These are phyloP conservation scores for Verticillium tricorpus DNA, from an alignment of 2,329 filamentous ascomycete species.

Conservation along the genomic window DNA sequence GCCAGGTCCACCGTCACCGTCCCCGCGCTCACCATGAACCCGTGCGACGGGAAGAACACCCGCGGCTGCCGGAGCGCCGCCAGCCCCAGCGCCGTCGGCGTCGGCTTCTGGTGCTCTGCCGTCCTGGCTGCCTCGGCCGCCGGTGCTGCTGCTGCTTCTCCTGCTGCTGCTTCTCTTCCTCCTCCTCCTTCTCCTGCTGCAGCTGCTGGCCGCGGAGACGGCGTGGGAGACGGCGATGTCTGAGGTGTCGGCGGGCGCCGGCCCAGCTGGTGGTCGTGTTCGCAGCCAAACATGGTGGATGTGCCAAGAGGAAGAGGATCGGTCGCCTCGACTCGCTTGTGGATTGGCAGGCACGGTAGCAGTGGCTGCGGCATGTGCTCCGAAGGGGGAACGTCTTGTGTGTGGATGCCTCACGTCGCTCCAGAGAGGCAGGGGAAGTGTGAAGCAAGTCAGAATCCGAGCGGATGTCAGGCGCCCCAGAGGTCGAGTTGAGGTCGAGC, in stretches of 20 bases:
- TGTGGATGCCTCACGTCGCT: background rate
- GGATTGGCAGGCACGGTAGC: background rate
- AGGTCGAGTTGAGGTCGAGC: background rate
- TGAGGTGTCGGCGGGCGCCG: background rate
- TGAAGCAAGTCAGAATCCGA: background rate
- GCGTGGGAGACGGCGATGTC: background rate
- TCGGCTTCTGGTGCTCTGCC: background rate
- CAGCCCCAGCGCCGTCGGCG: background rate
- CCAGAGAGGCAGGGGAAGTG: background rate
- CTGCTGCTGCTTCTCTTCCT: background rate
- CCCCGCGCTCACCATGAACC: slow-evolving; percentile 41
- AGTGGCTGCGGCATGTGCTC: background rate
- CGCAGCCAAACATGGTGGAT: background rate
- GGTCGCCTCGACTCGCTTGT: background rate
- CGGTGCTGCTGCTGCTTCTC: background rate
- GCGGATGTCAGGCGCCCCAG: background rate
- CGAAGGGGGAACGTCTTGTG: background rate
- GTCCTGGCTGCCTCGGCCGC: no score
- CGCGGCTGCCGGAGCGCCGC: background rate
- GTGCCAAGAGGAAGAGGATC: background rate
- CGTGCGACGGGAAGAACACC: slow-evolving; percentile 34
- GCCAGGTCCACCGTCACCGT: slow-evolving; percentile 37
- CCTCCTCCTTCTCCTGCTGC: background rate
- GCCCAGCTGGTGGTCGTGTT: background rate
- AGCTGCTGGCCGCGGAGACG: background rate